Evolutionary conservation across 2,329 filamentous ascomycete species (phyloP).

Genomic region (Colletotrichum shisoi): DNA sequence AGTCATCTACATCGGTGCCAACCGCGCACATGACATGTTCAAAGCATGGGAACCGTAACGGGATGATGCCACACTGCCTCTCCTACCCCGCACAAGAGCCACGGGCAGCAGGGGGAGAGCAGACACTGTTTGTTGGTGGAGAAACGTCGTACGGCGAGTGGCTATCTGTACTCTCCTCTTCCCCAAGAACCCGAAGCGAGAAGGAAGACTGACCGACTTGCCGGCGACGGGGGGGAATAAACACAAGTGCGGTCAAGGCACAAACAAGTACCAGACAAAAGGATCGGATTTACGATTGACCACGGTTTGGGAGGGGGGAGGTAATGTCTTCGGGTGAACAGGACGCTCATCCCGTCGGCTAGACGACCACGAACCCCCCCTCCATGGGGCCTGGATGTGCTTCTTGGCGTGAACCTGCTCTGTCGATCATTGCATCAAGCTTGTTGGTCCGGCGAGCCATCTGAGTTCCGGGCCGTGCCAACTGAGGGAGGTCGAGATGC

Average conservation of each 20-base stretch:
- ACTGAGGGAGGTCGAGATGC: background rate
- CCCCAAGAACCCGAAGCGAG: background rate
- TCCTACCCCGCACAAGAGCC: conserved; percentile 10
- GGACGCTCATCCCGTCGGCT: conserved; percentile 20
- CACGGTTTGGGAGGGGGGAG: background rate
- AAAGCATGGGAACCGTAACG: background rate
- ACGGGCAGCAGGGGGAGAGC: background rate
- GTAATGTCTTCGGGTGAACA: conserved; percentile 5
- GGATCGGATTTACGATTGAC: background rate
- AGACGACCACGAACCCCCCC: background rate
- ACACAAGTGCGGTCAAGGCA: background rate
- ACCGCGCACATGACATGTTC: no score
- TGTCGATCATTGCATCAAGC: background rate
- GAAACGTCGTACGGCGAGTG: background rate
- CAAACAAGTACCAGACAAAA: background rate
- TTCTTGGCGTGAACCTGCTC: background rate
- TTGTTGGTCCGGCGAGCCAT: background rate
- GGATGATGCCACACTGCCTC: background rate
- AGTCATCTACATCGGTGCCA: background rate
- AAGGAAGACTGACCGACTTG: background rate
- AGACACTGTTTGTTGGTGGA: background rate
- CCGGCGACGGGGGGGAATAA: background rate
- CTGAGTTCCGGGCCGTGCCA: no score
- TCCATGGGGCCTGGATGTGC: background rate
- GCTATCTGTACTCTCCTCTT: background rate